Base-by-base conservation (phyloP, 2,329 filamentous ascomycete species). In the Stagonosporopsis tanaceti region DNA sequence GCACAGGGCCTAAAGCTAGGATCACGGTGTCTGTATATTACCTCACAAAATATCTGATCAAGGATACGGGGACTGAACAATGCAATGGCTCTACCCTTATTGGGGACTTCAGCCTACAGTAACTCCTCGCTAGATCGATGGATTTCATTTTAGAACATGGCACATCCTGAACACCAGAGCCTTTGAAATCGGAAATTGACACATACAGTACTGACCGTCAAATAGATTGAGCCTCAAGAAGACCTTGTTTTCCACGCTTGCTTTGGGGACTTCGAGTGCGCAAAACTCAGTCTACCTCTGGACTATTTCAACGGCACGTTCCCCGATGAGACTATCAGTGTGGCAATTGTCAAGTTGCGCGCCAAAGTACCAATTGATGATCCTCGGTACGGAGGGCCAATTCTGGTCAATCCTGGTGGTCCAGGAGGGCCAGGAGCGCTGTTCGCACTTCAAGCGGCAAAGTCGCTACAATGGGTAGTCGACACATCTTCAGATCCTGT, bases 331-430 rank as follows among this genome's bases (percentile, higher is more conserved):
- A 68, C 62, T 9, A 62, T 74, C 46, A 75, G 65, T 48, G 62
- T 76, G 37, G 73, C 73, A 14, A 64, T 76, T 14, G 59, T 60
- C 14, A 73, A 75, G 48, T 46, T 75, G 7, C 70, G 71, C 14
- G 74, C 73, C 25, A 66, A 65, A 61, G 73, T 76, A 28, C 59
- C 72, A n/a, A 66, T 76, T 1, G 62, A 70, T 17, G 71, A 77
- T 47, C 63, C 71, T 27, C 64, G 71, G 6, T 80, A 80, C 67
- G 76, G 72, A n/a, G 77, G 78, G 1, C 72, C 77, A 2, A 64
- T 80, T 7, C 53, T 81, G 11, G 59, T 79, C 57, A 81, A 81
- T 35, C 79, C 79, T 8, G 79, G 79, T 5, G 79, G 79, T 1
- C 79, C 79, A 1, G 78, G 79, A 24, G 79, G 77, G 14, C 72